Evolutionary conservation across 1,139 yeast genomes (phyloP), one percentile per base, ranked within the genome.

Genomic region (Yamadazyma pseudoaaseri): DNA sequence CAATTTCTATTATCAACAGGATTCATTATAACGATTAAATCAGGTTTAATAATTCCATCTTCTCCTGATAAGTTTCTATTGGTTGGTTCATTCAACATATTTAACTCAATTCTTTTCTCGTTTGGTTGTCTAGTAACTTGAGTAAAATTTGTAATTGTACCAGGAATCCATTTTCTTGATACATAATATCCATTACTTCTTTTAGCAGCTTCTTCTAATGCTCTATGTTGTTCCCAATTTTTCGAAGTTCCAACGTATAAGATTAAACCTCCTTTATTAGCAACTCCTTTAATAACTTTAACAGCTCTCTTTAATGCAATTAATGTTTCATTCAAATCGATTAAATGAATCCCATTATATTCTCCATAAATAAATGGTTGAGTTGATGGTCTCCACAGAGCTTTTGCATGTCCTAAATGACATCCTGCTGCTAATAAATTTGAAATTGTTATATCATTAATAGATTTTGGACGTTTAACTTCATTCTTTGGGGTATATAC

Each of bases 151-250:
- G 97, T 89, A 47, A 92, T 72, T 16, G 95, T 85, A 45, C 98
- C 98, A 2, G 97, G 96, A 38, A 86, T 79, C 98, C 98, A 92
- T 56, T 92, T 79, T 34, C 79, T 75, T 26, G 86, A 75, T 20
- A 92, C 92, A 52, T 84, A 87, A 61, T 79, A 87, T 9, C 95
- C 96, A 39, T 76, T 71, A 34, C 81, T 70, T 50, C 95, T 76
- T 35, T 70, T 64, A 3, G 97, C 95, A 5, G 96, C 96, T 43
- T 73, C 78, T 51, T 82, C 83, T 33, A 92, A 76, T 1, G 87
- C 74, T 40, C 84, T 73, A 47, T 78, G 78, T 52, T 86, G 94
- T 35, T 65, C 70, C 58, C 62, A 56, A 36, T 89, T 90, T 36
- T 79, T 77, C 34, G 85, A 69, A 7, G 97, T 85, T 18, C 98